A percentile compares a stretch with the other conserved stretches of the same genome.
These are phyloP conservation scores for Aspergillus spinulosporus DNA, from an alignment of 2,329 filamentous ascomycete genomes.

Conservation along the genomic window DNA sequence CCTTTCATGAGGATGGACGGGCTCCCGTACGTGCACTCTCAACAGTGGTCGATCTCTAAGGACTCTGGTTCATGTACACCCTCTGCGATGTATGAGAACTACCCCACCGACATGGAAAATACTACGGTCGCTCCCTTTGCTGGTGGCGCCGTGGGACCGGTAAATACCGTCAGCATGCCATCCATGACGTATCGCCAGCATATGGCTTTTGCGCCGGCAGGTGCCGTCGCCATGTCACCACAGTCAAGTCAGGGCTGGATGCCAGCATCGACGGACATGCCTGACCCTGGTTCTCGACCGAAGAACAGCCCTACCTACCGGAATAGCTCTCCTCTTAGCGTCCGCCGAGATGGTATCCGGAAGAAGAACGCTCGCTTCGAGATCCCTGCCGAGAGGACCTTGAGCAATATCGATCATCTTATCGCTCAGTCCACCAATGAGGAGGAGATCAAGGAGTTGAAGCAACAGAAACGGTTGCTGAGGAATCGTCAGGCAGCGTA, in stretches of 20 bases:
- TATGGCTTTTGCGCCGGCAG: conserved; percentile 51
- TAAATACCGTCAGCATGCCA: conserved; percentile 40
- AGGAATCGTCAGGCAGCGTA: conserved; percentile 97
- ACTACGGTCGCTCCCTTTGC: conserved; percentile 45
- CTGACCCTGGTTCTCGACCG: conserved; percentile 54
- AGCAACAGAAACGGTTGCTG: conserved; percentile 94
- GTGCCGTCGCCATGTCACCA: conserved; percentile 59
- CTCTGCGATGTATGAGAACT: conserved; percentile 68
- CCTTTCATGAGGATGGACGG: conserved; percentile 66
- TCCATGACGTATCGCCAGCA: conserved; percentile 48
- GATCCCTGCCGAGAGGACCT: conserved; percentile 88
- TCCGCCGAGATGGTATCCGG: conserved; percentile 81
- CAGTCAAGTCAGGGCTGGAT: conserved; percentile 61
- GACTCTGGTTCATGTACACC: conserved; percentile 72
- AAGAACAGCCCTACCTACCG: conserved; percentile 67
- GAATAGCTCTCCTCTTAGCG: conserved; percentile 70
- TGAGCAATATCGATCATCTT: conserved; percentile 91
- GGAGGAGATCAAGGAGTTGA: conserved; percentile 93
- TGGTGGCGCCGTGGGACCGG: conserved; percentile 44
- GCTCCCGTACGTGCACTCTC: conserved; percentile 49
- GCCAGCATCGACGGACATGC: conserved; percentile 49
- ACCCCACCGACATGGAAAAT: conserved; percentile 54
- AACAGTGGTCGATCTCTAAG: conserved; percentile 64
- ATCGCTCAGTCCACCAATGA: conserved; percentile 81
- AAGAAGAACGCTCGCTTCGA: conserved; percentile 99